These are phyloP conservation scores for Penicillium malachiteum DNA, from an alignment of 495 filamentous ascomycete genomes.

Conservation along the genomic window DNA sequence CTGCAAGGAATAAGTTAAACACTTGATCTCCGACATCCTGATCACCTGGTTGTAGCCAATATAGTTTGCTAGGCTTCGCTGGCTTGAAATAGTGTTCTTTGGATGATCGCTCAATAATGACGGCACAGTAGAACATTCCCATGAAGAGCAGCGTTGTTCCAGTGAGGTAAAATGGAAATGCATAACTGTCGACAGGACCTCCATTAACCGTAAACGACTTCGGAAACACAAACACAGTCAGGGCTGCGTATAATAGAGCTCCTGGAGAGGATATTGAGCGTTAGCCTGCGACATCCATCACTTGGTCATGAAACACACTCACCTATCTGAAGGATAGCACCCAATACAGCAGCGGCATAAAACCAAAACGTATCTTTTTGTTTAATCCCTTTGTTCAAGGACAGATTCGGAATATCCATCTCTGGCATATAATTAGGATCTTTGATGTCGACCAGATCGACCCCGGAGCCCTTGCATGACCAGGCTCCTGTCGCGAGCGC, in stretches of 20 bases:
- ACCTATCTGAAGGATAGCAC: conserved; percentile 34
- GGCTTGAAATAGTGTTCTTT: conserved; percentile 29
- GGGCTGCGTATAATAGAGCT: conserved; percentile 25
- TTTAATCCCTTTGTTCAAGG: conserved; percentile 47
- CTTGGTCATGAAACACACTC: neutral
- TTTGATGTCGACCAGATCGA: neutral
- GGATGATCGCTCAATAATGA: conserved; percentile 40
- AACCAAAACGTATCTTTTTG: conserved; percentile 33
- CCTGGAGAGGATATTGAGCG: no score
- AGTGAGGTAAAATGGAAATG: conserved; percentile 38
- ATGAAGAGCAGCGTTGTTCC: conserved; percentile 35
- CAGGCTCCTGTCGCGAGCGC: conserved; percentile 29
- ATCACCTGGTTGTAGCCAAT: conserved; percentile 45
- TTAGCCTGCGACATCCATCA: conserved; percentile 20
- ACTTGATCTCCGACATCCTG: conserved; percentile 42
- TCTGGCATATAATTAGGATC: conserved; percentile 19
- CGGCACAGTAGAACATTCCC: conserved; percentile 44
- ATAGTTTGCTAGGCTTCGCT: conserved; percentile 34
- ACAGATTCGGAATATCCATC: conserved; percentile 45
- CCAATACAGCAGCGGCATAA: conserved; percentile 31
- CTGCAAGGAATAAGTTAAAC: conserved; percentile 38
- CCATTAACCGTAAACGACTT: conserved; percentile 31
- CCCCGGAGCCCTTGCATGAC: conserved; percentile 5
- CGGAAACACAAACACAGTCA: conserved; percentile 36
- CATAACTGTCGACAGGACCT: conserved; percentile 30